Percentiles rank a stretch among this genome's conserved stretches.
Evolutionary conservation across 1,284 basidiomycete species (phyloP).

Genomic region (Boletus semigastroideus): DNA sequence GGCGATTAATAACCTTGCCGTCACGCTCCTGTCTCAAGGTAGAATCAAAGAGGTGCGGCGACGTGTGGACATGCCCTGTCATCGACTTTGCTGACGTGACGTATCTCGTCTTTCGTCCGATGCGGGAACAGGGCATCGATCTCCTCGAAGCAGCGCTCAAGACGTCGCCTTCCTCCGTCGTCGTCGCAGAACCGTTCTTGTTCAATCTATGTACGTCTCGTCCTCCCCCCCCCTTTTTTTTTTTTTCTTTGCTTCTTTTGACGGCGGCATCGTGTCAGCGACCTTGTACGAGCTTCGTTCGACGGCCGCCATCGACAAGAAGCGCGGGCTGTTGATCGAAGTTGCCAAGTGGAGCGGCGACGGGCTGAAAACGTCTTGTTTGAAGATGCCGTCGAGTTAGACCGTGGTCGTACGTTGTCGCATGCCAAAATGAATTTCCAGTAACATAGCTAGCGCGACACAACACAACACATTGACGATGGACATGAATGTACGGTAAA

Average conservation of each 20-base stretch:
- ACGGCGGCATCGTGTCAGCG: constrained; percentile 49
- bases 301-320: constrained; percentile 65
- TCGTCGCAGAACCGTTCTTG: constrained; percentile 74
- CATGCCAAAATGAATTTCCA: constrained; percentile 12
- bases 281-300: constrained; percentile 80
- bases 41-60: constrained; percentile 65
- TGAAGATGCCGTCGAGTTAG: constrained; percentile 71
- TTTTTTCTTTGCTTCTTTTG: background rate
- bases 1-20: constrained; percentile 79
- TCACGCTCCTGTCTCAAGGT: constrained; percentile 67
- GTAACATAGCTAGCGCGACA: constrained; percentile 26
- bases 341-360: constrained; percentile 83
- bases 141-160: constrained; percentile 62
- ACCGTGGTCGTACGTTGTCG: background rate
- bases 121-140: constrained; percentile 55
- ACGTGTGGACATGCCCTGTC: background rate
- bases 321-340: constrained; percentile 67
- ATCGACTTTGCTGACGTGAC: constrained; percentile 3
- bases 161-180: constrained; percentile 63
- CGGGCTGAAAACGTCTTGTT: constrained; percentile 70
- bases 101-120: background rate
- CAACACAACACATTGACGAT: constrained; percentile 27
- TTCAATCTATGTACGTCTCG: constrained; percentile 72
- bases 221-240: background rate
- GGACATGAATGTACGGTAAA: constrained; percentile 23